Evolutionary conservation across 228 moss, liverwort and hornwort species (phyloP), one percentile per base, ranked within the genome.

Genomic region (Sphagnum fallax): DNA sequence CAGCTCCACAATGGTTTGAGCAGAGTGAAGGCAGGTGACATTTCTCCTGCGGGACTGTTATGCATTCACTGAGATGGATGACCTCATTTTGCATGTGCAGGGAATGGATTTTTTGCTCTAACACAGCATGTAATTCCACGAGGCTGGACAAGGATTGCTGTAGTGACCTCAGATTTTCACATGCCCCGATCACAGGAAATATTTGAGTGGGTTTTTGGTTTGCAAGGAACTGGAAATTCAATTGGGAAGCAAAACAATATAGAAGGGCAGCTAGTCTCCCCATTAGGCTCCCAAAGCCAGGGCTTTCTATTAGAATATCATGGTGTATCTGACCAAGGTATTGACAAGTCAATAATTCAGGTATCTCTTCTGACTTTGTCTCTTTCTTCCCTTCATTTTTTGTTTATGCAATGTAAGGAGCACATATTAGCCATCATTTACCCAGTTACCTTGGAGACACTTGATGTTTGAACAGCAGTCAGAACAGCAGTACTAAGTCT

Each of bases 51-150:
- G 32, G 32, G 32, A 32, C 32, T 32, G 1, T 32, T 32, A 32
- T 32, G 32, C 32, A 32, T 32, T 32, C 32, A 32, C 32, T 32
- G 32, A 32, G 32, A 32, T 32, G 32, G 32, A 32, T 2, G 32
- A 32, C 32, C 32, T 32, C 32, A 32, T 32, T 32, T 32, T 32
- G 32, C 32, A 32, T 65, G 5, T 6, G 18, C 80, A 82, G 87
- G 91, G 16, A 94, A 91, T 48, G 87, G 84, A 0, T 94, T 79
- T 77, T 94, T 94, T 51, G 84, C 93, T 10, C 87, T 94, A 47
- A 82, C 82, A 11, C 93, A 94, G 52, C 91, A 91, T 67, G 91
- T 59, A 7, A 91, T 91, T 75, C 93, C 93, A 7, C 75, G 81
- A 51, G 73, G 76, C 47, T 86, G 86, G 86, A 83, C 73, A 63